Conservation (phyloP, 805 yeast genomes). For the Zygosaccharomyces rouxii region DNA sequence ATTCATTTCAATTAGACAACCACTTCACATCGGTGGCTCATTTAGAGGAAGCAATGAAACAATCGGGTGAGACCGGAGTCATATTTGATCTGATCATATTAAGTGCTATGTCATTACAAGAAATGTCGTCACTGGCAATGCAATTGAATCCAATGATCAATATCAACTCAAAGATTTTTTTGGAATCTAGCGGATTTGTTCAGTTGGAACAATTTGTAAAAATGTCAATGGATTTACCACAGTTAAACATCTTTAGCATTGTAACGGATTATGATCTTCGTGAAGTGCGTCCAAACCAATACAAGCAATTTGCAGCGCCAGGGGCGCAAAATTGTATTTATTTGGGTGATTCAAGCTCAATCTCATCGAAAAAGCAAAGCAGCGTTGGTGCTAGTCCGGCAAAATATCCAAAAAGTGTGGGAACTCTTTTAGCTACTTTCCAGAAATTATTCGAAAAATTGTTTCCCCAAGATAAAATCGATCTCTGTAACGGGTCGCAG, state of each 20-base stretch:
- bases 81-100: conserved; percentile 44
- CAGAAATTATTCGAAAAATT: conserved; percentile 31
- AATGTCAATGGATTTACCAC: conserved; percentile 39
- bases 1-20: conserved; percentile 22
- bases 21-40: conserved; percentile 27
- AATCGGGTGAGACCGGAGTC: conserved; percentile 6
- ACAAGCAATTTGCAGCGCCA: conserved; percentile 29
- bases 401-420: conserved; percentile 22
- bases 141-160: conserved; percentile 38
- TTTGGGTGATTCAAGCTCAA: conserved; percentile 37
- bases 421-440: conserved; percentile 28
- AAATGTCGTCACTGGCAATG: conserved; percentile 41
- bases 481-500: conserved; percentile 25
- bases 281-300: conserved; percentile 32
- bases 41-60: conserved; percentile 12
- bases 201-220: conserved; percentile 66
- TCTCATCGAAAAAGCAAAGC: conserved; percentile 4
- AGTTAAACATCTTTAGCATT: conserved; percentile 47
- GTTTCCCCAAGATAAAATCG: conserved; percentile 39
- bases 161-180: conserved; percentile 47
- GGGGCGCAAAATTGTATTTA: conserved; percentile 41
- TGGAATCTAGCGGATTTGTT: conserved; percentile 69
- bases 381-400: conserved; percentile 10
- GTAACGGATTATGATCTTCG: conserved; percentile 61
- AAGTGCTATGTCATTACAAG: conserved; percentile 49